These are phyloP conservation scores for Botrytis galanthina DNA, from an alignment of 2,329 filamentous ascomycete species.

Conservation along the genomic window DNA sequence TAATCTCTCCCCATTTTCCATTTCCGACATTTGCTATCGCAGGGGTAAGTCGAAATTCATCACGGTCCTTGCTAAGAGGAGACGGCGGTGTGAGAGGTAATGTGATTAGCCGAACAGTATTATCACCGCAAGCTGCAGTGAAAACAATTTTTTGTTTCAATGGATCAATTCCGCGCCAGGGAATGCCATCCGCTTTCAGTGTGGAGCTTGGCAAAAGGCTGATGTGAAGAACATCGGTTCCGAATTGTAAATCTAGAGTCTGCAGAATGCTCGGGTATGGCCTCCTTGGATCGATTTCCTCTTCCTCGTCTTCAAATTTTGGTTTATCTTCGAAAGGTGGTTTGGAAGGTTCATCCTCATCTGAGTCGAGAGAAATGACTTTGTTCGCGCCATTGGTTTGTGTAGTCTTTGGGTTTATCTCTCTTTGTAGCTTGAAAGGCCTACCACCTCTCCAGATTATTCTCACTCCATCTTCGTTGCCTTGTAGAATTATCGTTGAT, in stretches of 20 bases:
- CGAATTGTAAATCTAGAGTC: constrained; percentile 59
- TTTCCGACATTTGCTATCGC: constrained; percentile 55
- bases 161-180: constrained; percentile 46
- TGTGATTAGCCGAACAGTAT: constrained; percentile 56
- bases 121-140: constrained; percentile 57
- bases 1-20: constrained; percentile 61
- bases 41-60: constrained; percentile 51
- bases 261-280: constrained; percentile 57
- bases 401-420: constrained; percentile 34
- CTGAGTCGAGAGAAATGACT: constrained; percentile 63
- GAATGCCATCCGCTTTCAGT: constrained; percentile 49
- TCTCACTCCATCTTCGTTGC: constrained; percentile 61
- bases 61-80: constrained; percentile 54
- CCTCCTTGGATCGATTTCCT: constrained; percentile 35
- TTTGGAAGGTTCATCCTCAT: constrained; percentile 50
- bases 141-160: constrained; percentile 60
- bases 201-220: constrained; percentile 54
- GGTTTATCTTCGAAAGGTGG: constrained; percentile 51
- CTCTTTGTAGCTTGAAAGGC: constrained; percentile 52
- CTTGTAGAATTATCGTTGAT: constrained; percentile 61
- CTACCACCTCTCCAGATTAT: constrained; percentile 62
- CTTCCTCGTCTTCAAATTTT: constrained; percentile 56
- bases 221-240: constrained; percentile 54
- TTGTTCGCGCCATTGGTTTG: constrained; percentile 56
- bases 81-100: constrained; percentile 62